Evolutionary conservation across 306 rosid genomes (phyloP).

Genomic region (Lathyrus aphaca): DNA sequence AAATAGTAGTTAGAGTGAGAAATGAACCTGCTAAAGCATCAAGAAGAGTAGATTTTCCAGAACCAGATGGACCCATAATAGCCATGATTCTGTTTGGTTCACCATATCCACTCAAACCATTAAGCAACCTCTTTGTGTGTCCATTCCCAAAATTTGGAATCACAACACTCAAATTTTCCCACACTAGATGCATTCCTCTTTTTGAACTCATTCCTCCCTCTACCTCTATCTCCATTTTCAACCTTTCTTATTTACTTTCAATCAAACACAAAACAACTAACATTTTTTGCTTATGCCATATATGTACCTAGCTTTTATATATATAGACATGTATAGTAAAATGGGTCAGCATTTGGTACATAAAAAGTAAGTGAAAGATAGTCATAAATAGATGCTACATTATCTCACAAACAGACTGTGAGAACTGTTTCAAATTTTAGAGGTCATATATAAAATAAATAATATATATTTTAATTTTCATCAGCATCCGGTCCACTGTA

Average conservation of each 20-base stretch:
- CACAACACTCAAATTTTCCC: constrained; percentile 80
- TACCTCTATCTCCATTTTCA: constrained; percentile 51
- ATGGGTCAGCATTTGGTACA: not conserved
- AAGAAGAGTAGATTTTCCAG: constrained; percentile 94
- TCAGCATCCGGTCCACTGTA: no score
- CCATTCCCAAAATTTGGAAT: constrained; percentile 74
- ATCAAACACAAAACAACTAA: not conserved
- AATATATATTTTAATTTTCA: no score
- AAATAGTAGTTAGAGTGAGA: no score
- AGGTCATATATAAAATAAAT: no score
- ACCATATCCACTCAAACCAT: constrained; percentile 77
- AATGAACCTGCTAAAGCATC: constrained; percentile 78
- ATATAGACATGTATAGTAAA: not conserved
- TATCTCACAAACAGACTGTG: no score
- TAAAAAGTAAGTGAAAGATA: no score
- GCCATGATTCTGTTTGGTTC: constrained; percentile 89
- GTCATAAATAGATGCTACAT: no score
- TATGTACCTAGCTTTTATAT: not conserved
- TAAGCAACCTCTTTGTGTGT: constrained; percentile 68
- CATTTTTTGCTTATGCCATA: not conserved
- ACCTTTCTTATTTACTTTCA: not conserved
- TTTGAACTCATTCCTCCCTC: not conserved
- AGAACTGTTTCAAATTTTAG: no score
- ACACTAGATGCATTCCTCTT: constrained; percentile 65
- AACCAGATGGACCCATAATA: constrained; percentile 97